These are phyloP conservation scores for Tulasnella sp. DNA, from an alignment of 768 basidiomycete species.

Conservation along the genomic window DNA sequence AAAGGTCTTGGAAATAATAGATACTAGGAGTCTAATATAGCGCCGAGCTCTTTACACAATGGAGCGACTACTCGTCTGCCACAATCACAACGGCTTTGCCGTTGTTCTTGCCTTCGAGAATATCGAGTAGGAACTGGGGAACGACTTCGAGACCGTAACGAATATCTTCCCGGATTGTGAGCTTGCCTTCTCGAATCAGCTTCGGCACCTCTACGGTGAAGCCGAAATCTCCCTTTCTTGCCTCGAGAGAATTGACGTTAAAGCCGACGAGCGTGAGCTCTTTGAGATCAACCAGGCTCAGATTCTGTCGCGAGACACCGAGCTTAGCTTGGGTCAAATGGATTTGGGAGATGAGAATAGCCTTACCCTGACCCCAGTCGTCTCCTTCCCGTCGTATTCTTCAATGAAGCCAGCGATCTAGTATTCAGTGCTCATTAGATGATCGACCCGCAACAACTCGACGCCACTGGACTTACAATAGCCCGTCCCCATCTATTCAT, in stretches of 20 bases:
- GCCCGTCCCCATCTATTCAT: conserved; percentile 12
- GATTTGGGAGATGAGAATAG: neutral
- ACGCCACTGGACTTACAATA: neutral
- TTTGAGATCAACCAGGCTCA: neutral
- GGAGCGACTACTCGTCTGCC: neutral
- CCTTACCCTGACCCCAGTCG: neutral
- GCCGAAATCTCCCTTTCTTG: conserved; percentile 1
- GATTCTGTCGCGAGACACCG: neutral
- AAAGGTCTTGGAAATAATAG: too few relatives aligned
- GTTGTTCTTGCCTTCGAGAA: conserved; percentile 14
- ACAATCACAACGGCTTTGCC: conserved; percentile 20
- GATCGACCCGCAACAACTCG: too few relatives aligned
- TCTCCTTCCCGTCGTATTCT: neutral
- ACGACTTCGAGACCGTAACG: conserved; percentile 22
- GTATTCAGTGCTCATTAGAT: neutral
- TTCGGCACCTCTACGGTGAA: conserved; percentile 17
- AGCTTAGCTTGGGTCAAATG: neutral
- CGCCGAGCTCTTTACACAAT: too few relatives aligned
- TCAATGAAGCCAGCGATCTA: neutral
- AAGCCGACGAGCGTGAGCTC: neutral
- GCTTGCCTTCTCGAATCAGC: conserved; percentile 18
- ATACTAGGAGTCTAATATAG: too few relatives aligned
- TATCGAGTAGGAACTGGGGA: conserved; percentile 20
- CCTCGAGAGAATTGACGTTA: neutral
- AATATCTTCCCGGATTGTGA: conserved; percentile 21